Base-by-base conservation (phyloP, 345 rosid species). In the Firmiana major region DNA sequence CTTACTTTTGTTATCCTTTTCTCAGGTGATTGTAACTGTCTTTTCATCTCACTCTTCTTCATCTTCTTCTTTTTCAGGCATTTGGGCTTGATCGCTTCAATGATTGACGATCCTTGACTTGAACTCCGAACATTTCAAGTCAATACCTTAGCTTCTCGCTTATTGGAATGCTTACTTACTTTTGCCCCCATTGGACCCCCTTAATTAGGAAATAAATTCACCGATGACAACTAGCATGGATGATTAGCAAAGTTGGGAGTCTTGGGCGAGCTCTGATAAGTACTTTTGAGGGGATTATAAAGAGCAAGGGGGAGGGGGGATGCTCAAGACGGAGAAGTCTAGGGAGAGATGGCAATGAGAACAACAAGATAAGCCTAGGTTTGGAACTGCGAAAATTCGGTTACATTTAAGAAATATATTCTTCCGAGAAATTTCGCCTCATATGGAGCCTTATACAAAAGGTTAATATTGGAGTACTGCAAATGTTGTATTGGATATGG, bases 161-260 rank as follows among this genome's bases (percentile, higher is more conserved):
- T 7, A 38, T 22, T n/a, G 38, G 62, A 75, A 4, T 63, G 55
- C 81, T 66, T 81, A 62, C 83, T 34, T 4, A 36, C 57, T 16
- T 75, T 83, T 69, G 53, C 69, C 45, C 84, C 86, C 86, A 84
- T 75, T 70, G 6, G 63, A 21, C 69, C 65, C 13, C 22, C 69
- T 9, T 1, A 5, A 15, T 15, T 51, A 26, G 26, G 7, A 65
- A 65, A 63, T 34, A 40, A 51, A 54, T 42, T 15, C 45, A 22
- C 21, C 8, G 46, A 19, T 59, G 51, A 12, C 12, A 36, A 21
- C 26, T 3, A 42, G 66, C 19, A 12, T 73, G 12, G 63, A 73
- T 38, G 15, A 38, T 43, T 12, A 11, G 8, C 45, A 17, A 31
- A 34, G 5, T 16, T 51, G 16, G 40, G 24, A 31, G 1, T 31